These are phyloP conservation scores for Diaporthe sp. DNA, from an alignment of 2,329 filamentous ascomycete genomes.

Conservation along the genomic window DNA sequence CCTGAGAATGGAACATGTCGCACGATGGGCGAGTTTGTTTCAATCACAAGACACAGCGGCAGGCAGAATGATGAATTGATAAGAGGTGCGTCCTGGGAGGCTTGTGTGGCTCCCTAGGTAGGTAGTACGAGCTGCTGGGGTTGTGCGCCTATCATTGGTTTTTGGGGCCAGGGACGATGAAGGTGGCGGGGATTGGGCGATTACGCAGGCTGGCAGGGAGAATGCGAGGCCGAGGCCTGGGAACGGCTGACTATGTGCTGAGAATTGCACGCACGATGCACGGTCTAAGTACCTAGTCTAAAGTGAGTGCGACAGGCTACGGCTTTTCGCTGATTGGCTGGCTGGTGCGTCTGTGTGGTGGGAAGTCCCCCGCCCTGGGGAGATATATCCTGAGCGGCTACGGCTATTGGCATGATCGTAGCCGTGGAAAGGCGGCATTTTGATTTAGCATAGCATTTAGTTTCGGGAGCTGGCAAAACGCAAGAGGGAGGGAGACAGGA, in stretches of 20 bases:
- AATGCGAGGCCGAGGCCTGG: conserved; percentile 26
- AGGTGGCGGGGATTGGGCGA: conserved; percentile 31
- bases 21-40: conserved; percentile 31
- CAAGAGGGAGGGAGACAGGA: no score
- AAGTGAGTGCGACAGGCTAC: conserved; percentile 5
- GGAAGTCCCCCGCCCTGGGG: background rate
- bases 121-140: background rate
- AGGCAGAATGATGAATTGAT: conserved; percentile 22
- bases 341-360: conserved; percentile 1
- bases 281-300: background rate
- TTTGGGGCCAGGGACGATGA: background rate
- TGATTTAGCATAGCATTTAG: background rate
- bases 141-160: conserved; percentile 13
- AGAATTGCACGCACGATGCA: conserved; percentile 1
- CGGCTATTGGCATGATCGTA: conserved; percentile 14
- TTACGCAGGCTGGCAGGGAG: conserved; percentile 16
- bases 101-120: conserved; percentile 9
- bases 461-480: conserved; percentile 14
- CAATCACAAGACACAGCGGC: conserved; percentile 17
- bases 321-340: conserved; percentile 26
- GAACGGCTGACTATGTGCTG: conserved; percentile 22
- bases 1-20: conserved; percentile 16
- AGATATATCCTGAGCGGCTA: conserved; percentile 17
- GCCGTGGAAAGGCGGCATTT: conserved; percentile 20
- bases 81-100: background rate